These are phyloP conservation scores for Pseudonectria foliicola DNA, from an alignment of 2,329 filamentous ascomycete genomes.

Conservation along the genomic window DNA sequence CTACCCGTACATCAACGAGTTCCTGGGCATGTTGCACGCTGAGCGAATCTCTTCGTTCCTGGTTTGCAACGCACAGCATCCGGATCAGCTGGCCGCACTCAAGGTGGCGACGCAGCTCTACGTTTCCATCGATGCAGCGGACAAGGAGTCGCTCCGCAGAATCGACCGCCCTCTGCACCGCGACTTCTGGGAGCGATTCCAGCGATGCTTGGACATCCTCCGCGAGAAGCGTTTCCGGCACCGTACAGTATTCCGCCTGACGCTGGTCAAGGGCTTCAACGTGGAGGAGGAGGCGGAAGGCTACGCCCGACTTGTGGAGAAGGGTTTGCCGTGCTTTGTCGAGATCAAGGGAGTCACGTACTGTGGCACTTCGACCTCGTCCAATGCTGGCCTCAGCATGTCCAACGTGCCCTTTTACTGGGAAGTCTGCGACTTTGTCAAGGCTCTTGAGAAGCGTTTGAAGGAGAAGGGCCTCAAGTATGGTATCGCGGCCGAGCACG, in stretches of 20 bases:
- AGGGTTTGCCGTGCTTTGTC: slow-evolving; percentile 82
- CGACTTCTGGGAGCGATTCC: slow-evolving; percentile 97
- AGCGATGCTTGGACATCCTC: slow-evolving; percentile 82
- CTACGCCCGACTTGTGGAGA: slow-evolving; percentile 82
- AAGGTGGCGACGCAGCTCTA: slow-evolving; percentile 90
- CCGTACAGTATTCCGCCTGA: slow-evolving; percentile 89
- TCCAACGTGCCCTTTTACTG: slow-evolving; percentile 94
- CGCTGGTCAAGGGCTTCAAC: slow-evolving; percentile 96
- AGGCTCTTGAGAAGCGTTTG: slow-evolving; percentile 64
- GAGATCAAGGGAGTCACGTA: slow-evolving; percentile 97
- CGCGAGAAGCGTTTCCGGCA: slow-evolving; percentile 76
- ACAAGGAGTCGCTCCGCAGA: slow-evolving; percentile 76
- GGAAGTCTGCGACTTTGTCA: slow-evolving; percentile 78
- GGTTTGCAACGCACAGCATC: slow-evolving; percentile 96
- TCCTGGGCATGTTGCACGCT: slow-evolving; percentile 72
- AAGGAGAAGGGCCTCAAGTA: slow-evolving; percentile 66
- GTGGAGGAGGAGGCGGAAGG: slow-evolving; percentile 87
- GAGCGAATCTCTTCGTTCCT: slow-evolving; percentile 90
- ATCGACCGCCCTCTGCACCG: slow-evolving; percentile 90
- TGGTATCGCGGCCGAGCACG: slow-evolving; percentile 90
- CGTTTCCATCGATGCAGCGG: slow-evolving; percentile 91
- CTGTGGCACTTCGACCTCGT: slow-evolving; percentile 82
- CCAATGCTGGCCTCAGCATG: slow-evolving; percentile 87
- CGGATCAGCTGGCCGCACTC: slow-evolving; percentile 76
- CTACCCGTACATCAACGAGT: slow-evolving; percentile 95